Percentiles rank a stretch among this genome's conserved stretches.
Evolutionary conservation across 2,329 filamentous ascomycete genomes (phyloP).

Genomic region (Parastagonospora avenae): DNA sequence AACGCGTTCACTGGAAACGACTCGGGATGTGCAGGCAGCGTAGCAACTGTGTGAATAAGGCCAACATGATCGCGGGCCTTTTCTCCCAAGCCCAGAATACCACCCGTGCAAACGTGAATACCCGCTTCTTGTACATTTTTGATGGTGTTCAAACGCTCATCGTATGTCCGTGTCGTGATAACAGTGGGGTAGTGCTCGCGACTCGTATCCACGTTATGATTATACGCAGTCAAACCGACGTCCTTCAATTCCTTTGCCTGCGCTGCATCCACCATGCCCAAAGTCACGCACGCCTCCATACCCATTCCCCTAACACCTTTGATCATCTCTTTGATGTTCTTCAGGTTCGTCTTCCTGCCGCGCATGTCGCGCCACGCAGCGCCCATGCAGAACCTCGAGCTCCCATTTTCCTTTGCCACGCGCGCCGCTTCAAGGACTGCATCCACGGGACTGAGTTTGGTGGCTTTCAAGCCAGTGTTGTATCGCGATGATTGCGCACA

Average conservation of each 20-base stretch:
- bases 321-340: constrained; percentile 87
- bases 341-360: constrained; percentile 80
- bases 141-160: constrained; percentile 82
- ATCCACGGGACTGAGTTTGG: constrained; percentile 78
- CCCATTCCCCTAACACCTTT: constrained; percentile 77
- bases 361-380: constrained; percentile 95
- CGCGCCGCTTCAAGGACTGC: constrained; percentile 79
- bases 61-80: constrained; percentile 78
- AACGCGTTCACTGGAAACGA: constrained; percentile 91
- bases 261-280: constrained; percentile 84
- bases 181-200: constrained; percentile 86
- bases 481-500: constrained; percentile 88
- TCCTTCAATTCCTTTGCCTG: constrained; percentile 84
- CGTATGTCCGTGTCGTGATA: constrained; percentile 85
- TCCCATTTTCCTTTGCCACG: constrained; percentile 79
- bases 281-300: constrained; percentile 92
- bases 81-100: constrained; percentile 86
- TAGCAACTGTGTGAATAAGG: constrained; percentile 80
- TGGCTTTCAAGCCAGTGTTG: constrained; percentile 76
- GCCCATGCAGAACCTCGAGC: constrained; percentile 93
- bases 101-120: constrained; percentile 88
- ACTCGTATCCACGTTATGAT: constrained; percentile 91
- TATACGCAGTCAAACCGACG: constrained; percentile 87
- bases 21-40: constrained; percentile 80
- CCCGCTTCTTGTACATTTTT: constrained; percentile 81